A percentile compares a stretch with the other conserved stretches of the same genome.
phyloP scores from a whole-genome alignment of 1,284 basidiomycete species.

The Sutorius eximius region DNA sequence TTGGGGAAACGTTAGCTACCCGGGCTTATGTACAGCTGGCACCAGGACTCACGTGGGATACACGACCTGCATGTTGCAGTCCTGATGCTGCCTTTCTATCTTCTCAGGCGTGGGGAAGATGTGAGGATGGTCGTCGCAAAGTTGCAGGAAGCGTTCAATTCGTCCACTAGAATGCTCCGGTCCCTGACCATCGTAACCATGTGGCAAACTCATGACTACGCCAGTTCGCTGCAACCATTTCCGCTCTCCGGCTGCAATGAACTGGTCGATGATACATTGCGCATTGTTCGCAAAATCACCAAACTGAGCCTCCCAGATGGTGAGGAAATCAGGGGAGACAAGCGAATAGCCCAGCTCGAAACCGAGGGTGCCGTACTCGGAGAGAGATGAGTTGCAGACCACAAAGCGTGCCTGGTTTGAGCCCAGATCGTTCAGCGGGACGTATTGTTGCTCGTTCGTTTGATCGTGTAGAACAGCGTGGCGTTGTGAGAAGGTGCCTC shows the following conservation, averaged over 20 bases:
- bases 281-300: conserved; percentile 98
- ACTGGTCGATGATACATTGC: conserved; percentile 98
- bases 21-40: not conserved
- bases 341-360: conserved; percentile 99
- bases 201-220: conserved; percentile 89
- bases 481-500: conserved; percentile 99
- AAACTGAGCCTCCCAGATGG: conserved; percentile 99
- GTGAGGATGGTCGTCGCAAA: conserved; percentile 97
- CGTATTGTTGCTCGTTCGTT: conserved; percentile 86
- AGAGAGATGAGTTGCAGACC: conserved; percentile 96
- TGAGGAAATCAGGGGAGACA: conserved; percentile 91
- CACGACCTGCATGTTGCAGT: conserved; percentile 99
- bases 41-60: conserved; percentile 78
- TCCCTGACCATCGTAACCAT: conserved; percentile 99
- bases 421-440: conserved; percentile 87
- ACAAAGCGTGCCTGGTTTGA: conserved; percentile 89
- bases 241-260: conserved; percentile 95
- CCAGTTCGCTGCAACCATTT: conserved; percentile 98
- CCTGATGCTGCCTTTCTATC: conserved; percentile 94
- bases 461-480: conserved; percentile 98
- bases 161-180: conserved; percentile 98
- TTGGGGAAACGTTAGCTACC: conserved; percentile 32
- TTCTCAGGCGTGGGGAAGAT: conserved; percentile 88
- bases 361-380: conserved; percentile 93
- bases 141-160: conserved; percentile 95